Percentiles rank a stretch among this genome's conserved stretches.
These are phyloP conservation scores for Globisporangium lucens DNA, from an alignment of 352 stramenopile genomes.

Conservation along the genomic window DNA sequence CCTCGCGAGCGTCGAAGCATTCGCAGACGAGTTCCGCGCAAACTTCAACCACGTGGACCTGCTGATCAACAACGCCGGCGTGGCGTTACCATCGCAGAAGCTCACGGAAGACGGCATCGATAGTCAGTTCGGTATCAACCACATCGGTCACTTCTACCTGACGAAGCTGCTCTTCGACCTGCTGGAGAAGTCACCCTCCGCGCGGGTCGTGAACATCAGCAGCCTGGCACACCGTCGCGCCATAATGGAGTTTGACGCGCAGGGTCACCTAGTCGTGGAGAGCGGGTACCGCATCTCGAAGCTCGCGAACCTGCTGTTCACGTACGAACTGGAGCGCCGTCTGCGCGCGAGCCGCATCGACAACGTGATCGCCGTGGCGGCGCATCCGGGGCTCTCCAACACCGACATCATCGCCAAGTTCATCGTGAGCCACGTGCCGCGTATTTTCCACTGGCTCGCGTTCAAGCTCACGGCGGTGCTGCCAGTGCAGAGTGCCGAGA, in stretches of 20 bases:
- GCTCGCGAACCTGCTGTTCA: slow-evolving; percentile 49
- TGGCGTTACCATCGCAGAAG: slow-evolving; percentile 10
- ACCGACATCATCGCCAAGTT: slow-evolving; percentile 40
- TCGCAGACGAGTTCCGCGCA: slow-evolving; percentile 19
- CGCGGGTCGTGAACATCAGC: slow-evolving; percentile 42
- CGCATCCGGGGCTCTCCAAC: slow-evolving; percentile 35
- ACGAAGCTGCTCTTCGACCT: slow-evolving; percentile 39
- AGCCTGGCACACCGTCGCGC: slow-evolving; percentile 34
- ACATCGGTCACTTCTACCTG: slow-evolving; percentile 51
- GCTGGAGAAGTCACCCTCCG: slow-evolving; percentile 18
- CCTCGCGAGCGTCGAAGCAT: slow-evolving; percentile 21
- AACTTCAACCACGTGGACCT: slow-evolving; percentile 24
- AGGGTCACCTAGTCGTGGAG: slow-evolving; percentile 26
- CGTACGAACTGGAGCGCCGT: slow-evolving; percentile 41
- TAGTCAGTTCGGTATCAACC: slow-evolving; percentile 46
- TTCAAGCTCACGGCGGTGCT: slow-evolving; percentile 4
- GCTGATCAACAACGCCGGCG: slow-evolving; percentile 36
- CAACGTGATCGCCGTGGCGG: slow-evolving; percentile 36
- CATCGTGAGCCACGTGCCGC: slow-evolving; percentile 24
- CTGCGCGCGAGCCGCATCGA: slow-evolving; percentile 20
- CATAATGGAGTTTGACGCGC: slow-evolving; percentile 22
- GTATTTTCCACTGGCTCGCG: slow-evolving; percentile 9
- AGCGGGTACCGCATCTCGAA: slow-evolving; percentile 45
- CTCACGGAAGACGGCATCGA: slow-evolving; percentile 29
- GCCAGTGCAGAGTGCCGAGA: slow-evolving; percentile 5